Evolutionary conservation across 192 early-diverging fungal genomes (phyloP).

Genomic region (Coemansia pectinata): DNA sequence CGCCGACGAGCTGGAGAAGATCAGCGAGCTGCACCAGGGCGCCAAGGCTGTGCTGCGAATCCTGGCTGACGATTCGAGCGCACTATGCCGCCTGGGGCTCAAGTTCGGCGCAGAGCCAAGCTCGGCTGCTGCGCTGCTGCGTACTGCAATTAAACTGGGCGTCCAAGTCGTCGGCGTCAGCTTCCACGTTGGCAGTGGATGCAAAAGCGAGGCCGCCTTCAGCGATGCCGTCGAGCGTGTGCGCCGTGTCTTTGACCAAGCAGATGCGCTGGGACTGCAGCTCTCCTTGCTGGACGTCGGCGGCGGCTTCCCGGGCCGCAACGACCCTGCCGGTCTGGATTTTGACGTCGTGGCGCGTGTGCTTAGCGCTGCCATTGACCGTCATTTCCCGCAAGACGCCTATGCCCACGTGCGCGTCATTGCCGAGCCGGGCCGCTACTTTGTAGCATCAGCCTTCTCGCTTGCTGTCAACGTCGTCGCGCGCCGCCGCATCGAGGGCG

Average conservation of each 20-base stretch:
- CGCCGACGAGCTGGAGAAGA: constrained; percentile 94
- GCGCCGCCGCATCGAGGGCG: constrained; percentile 71
- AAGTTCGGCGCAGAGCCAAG: constrained; percentile 94
- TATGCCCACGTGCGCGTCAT: constrained; percentile 79
- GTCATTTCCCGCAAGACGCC: constrained; percentile 65
- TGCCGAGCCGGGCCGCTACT: constrained; percentile 98
- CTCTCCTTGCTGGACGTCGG: constrained; percentile 82
- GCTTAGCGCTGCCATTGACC: constrained; percentile 77
- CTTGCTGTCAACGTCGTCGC: constrained; percentile 92
- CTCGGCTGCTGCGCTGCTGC: constrained; percentile 66
- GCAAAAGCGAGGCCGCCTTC: constrained; percentile 86
- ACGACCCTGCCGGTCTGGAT: constrained; percentile 70
- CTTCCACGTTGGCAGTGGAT: constrained; percentile 98
- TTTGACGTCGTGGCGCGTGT: constrained; percentile 82
- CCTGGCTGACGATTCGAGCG: constrained; percentile 91
- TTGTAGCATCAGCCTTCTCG: constrained; percentile 90
- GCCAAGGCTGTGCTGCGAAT: constrained; percentile 93
- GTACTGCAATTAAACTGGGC: constrained; percentile 73
- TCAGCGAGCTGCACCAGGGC: constrained; percentile 76
- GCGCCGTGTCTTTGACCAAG: constrained; percentile 87
- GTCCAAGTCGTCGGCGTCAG: constrained; percentile 89
- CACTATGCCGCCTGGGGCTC: constrained; percentile 87
- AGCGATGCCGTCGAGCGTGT: constrained; percentile 86
- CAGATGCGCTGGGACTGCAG: constrained; percentile 70
- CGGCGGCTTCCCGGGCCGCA: constrained; percentile 92